These are phyloP conservation scores for Candida alai DNA, from an alignment of 805 yeast genomes.

Conservation along the genomic window DNA sequence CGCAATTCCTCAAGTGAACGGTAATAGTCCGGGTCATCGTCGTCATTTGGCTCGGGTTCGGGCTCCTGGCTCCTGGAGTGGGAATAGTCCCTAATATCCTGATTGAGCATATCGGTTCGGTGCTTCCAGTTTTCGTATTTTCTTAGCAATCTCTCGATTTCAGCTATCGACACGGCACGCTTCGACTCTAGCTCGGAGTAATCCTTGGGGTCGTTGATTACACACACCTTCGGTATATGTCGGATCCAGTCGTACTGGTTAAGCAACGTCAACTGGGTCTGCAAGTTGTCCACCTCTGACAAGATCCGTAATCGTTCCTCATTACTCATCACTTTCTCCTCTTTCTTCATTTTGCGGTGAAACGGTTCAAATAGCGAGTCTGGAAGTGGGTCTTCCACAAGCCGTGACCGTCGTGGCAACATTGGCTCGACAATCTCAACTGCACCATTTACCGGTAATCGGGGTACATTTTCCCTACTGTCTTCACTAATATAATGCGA, in stretches of 20 bases:
- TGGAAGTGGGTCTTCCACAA: conserved; percentile 36
- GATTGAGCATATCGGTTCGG: conserved; percentile 24
- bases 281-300: conserved; percentile 54
- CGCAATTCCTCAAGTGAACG: conserved; percentile 22
- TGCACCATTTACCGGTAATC: neutral
- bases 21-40: conserved; percentile 22
- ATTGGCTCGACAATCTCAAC: neutral
- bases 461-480: neutral
- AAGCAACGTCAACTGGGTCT: conserved; percentile 39
- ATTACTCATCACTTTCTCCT: conserved; percentile 57
- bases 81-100: conserved; percentile 16
- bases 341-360: conserved; percentile 59
- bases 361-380: conserved; percentile 42
- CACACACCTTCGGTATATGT: conserved; percentile 45
- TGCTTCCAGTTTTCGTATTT: conserved; percentile 39
- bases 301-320: conserved; percentile 51
- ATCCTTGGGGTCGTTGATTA: conserved; percentile 46
- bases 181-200: conserved; percentile 49
- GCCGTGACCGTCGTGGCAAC: conserved; percentile 16
- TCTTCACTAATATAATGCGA: conserved; percentile 6
- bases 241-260: conserved; percentile 45
- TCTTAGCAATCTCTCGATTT: conserved; percentile 34
- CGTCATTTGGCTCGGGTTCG: neutral
- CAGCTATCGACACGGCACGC: conserved; percentile 47
- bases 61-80: conserved; percentile 7